These are phyloP conservation scores for Trichoderma afroharzianum DNA, from an alignment of 2,329 filamentous ascomycete species.

Conservation along the genomic window DNA sequence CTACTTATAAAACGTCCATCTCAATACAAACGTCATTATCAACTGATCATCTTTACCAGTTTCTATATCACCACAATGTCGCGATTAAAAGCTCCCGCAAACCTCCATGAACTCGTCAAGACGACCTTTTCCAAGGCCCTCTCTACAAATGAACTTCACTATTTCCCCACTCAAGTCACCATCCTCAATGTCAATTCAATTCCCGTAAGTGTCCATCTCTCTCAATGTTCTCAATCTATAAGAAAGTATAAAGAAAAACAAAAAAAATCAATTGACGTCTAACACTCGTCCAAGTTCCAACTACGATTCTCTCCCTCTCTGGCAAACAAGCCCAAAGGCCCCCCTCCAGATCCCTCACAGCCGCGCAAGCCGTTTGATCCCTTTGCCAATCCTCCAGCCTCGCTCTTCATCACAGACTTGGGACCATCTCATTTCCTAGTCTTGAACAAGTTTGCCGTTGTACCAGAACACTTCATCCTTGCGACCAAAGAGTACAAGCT, in stretches of 20 bases:
- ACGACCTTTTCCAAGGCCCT: conserved; percentile 47
- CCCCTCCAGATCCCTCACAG: conserved; percentile 33
- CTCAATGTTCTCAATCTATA: neutral
- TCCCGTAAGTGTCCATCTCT: conserved; percentile 34
- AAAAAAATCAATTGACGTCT: neutral
- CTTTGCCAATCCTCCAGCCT: conserved; percentile 57
- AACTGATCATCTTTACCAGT: neutral
- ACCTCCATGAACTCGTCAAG: conserved; percentile 51
- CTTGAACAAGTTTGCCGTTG: conserved; percentile 72
- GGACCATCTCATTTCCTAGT: conserved; percentile 59
- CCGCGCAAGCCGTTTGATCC: conserved; percentile 52
- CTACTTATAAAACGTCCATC: neutral
- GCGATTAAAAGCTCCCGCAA: conserved; percentile 37
- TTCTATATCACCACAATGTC: conserved; percentile 31
- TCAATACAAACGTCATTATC: neutral
- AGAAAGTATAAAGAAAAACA: neutral
- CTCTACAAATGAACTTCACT: conserved; percentile 47
- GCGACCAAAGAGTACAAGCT: conserved; percentile 59
- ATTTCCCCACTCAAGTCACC: conserved; percentile 52
- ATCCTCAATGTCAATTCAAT: conserved; percentile 42
- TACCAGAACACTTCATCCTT: conserved; percentile 68
- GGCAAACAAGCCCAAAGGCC: conserved; percentile 60
- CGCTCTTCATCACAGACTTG: conserved; percentile 51
- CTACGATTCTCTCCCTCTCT: conserved; percentile 67
- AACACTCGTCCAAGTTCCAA: conserved; percentile 55